These are phyloP conservation scores for Trichoderma koningiopsis DNA, from an alignment of 2,329 filamentous ascomycete species.

Conservation along the genomic window DNA sequence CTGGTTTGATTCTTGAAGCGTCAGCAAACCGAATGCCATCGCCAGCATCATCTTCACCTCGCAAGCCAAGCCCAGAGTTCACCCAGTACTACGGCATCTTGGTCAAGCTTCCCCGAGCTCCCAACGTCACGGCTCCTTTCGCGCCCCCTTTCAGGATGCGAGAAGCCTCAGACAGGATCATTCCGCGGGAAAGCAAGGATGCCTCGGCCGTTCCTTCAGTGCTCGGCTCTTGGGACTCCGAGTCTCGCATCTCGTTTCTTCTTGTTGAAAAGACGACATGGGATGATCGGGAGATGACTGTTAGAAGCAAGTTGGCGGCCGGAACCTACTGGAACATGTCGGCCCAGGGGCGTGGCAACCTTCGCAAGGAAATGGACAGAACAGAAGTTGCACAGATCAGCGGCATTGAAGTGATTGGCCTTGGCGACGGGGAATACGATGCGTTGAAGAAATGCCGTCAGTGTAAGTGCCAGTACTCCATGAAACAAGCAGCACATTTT, in stretches of 20 bases:
- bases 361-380: not conserved
- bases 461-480: not conserved
- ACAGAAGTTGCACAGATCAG: not conserved
- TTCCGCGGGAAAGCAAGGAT: not conserved
- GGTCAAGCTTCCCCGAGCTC: not conserved
- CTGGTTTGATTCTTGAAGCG: not conserved
- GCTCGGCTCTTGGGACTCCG: not conserved
- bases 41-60: not conserved
- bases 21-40: not conserved
- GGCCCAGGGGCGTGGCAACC: not conserved
- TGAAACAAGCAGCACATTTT: not conserved
- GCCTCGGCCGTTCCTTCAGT: not conserved
- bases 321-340: slow-evolving; percentile 10
- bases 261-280: slow-evolving; percentile 9
- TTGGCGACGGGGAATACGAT: slow-evolving; percentile 10
- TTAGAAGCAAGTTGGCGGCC: not conserved
- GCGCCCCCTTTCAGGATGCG: not conserved
- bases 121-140: not conserved
- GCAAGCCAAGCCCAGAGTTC: slow-evolving; percentile 1
- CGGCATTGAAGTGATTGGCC: slow-evolving; percentile 17
- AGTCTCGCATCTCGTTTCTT: not conserved
- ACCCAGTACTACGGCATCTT: slow-evolving; percentile 21
- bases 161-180: not conserved
- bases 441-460: slow-evolving; percentile 4
- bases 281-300: not conserved